phyloP scores from a whole-genome alignment of 495 filamentous ascomycete genomes.

The Elaphomyces granulatus region DNA sequence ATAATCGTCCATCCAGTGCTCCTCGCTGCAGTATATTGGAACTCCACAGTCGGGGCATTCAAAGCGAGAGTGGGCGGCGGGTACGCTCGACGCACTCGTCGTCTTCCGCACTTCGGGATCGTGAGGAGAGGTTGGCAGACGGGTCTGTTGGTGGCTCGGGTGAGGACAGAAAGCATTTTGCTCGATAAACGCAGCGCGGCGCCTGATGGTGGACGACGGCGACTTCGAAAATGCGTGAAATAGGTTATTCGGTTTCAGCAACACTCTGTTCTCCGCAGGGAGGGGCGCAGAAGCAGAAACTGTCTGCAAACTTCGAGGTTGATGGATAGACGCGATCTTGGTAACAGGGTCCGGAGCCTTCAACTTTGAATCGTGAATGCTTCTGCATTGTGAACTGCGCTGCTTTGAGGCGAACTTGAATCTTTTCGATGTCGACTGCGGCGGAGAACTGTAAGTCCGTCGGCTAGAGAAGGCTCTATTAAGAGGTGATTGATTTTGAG shows the following conservation, averaged over 20 bases:
- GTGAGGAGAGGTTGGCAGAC: slow-evolving; percentile 40
- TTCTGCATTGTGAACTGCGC: neutral
- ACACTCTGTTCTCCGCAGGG: slow-evolving; percentile 21
- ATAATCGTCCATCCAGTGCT: slow-evolving; percentile 91
- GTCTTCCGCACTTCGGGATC: slow-evolving; percentile 45
- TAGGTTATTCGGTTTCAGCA: slow-evolving; percentile 67
- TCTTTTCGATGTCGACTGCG: slow-evolving; percentile 2
- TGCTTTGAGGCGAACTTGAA: neutral
- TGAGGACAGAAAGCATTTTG: slow-evolving; percentile 88
- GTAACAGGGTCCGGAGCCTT: neutral
- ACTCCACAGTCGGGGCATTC: slow-evolving; percentile 96
- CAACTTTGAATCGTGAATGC: neutral
- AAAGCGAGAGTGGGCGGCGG: slow-evolving; percentile 70
- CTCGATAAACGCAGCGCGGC: slow-evolving; percentile 75
- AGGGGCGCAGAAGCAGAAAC: neutral
- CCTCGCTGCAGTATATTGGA: slow-evolving; percentile 81
- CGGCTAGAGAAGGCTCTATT: neutral
- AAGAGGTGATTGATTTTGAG: slow-evolving; percentile 7
- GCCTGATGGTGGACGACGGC: slow-evolving; percentile 68
- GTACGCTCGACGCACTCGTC: slow-evolving; percentile 25
- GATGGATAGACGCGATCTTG: neutral
- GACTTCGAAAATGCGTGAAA: slow-evolving; percentile 87
- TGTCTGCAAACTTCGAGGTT: slow-evolving; percentile 1
- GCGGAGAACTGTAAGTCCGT: slow-evolving; percentile 1
- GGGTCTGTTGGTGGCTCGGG: slow-evolving; percentile 59